Base-by-base conservation (phyloP, 331 rosid genomes). In the Stylosanthes scabra region DNA sequence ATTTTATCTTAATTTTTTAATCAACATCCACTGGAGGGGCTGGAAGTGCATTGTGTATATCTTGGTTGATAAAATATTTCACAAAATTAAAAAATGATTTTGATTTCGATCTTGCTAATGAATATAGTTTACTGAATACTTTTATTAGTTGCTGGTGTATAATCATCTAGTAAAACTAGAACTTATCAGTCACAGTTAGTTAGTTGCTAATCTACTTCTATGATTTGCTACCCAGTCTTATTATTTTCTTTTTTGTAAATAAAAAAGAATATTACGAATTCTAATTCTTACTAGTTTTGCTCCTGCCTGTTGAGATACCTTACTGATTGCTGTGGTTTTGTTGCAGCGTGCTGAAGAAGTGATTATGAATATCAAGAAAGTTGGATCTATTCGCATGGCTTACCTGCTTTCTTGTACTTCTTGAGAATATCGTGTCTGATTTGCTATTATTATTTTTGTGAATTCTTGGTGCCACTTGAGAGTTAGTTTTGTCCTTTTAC, bases 311-410 rank as follows among this genome's bases (percentile, higher is more conserved):
- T 52, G 14, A 60, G 31, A 65, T 16, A 42, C 37, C 15, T 34
- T 58, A 63, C 64, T 81, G 71, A 76, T 50, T 28, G 20, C 27
- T 65, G 56, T 76, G 75, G 62, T 68, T 65, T 57, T 44, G 45
- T 77, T 83, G 86, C 91, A 85, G 93, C 68, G 91, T 86, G 5
- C 86, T 88, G 80, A 90, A 86, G 86, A 90, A 90, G 75, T 88
- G 85, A 90, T 72, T 8, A 59, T 74, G 70, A 50, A 54, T 15
- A 14, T 69, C 72, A 57, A 39, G 75, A 57, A 25, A 44, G 7
- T 47, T 60, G 51, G 66, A 64, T 60, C 63, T 29, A 70, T 80
- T 68, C 12, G 28, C 55, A 27, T 63, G 77, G 81, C 66, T 74
- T 77, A 25, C 59, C 37, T 57, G 60, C 44, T 68, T 52, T 37